Evolutionary conservation across 139 green algal species (phyloP), one percentile per base, ranked within the genome.

Genomic region (Zygnema cylindricum): DNA sequence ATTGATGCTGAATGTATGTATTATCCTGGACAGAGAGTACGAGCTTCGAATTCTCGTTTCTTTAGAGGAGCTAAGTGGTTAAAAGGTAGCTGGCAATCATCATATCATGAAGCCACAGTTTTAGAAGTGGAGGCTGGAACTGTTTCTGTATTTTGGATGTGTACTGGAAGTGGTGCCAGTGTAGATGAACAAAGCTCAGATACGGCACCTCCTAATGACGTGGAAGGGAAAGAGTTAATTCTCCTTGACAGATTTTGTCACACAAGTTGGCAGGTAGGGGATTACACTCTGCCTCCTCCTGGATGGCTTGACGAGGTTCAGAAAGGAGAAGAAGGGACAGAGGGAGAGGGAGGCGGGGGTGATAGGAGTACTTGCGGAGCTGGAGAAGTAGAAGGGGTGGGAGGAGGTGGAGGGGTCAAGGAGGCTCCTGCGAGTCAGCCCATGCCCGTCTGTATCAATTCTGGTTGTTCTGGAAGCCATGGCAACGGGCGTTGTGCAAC

Each of bases 31-130:
- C 76, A 89, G 77, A 55, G 83, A 1, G 88, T 92, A 40, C 75
- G 76, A 38, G 88, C 76, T 0, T 38, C 55, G 1, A 82, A 33
- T n/a, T 33, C 55, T 7, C 41, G 32, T 69, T 54, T 90, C 1
- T 88, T 89, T 49, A 84, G 85, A 30, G 39, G 25, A 23, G 85
- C 85, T 63, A 55, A 91, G 43, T 93, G 89, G 89, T 41, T 91
- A 30, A 57, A 75, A 22, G 89, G 89, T 22, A 30, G 22, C 7
- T 93, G 77, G 85, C 87, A 91, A 41, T 22, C 76, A 30, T 22
- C 33, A 30, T 81, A 57, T 57, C 43, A 36, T 69, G 73, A 91
- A 32, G 90, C 43, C n/a, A 82, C 81, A 11, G 81, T 93, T 38
- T 36, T 73, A 41, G 30, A 43, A 7, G 86, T 93, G 0, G 90